Percentiles rank a stretch among this genome's conserved stretches.
phyloP scores from a whole-genome alignment of 2,329 filamentous ascomycete genomes.

The Trichoderma citrinoviride region DNA sequence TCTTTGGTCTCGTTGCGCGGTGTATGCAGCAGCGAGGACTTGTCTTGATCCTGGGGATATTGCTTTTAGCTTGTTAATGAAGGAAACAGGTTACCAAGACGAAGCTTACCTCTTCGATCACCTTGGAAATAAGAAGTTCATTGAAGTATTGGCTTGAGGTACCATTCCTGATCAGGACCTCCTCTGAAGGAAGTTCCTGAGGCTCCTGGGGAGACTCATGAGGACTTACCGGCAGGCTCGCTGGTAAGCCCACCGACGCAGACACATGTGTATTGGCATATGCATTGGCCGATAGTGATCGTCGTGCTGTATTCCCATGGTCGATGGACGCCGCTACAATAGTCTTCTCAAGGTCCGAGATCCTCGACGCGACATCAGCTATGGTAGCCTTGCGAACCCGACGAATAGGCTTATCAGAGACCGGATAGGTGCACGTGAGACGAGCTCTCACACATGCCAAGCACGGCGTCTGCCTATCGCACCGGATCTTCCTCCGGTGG shows the following conservation, averaged over 20 bases:
- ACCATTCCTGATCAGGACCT: constrained; percentile 35
- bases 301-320: constrained; percentile 16
- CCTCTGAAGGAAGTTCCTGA: constrained; percentile 23
- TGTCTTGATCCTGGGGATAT: constrained; percentile 20
- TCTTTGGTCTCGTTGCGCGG: constrained; percentile 14
- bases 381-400: constrained; percentile 33
- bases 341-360: constrained; percentile 36
- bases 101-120: constrained; percentile 34
- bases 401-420: constrained; percentile 27
- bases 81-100: too few species aligned
- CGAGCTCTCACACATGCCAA: constrained; percentile 60
- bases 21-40: constrained; percentile 19
- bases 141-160: constrained; percentile 39
- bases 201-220: constrained; percentile 6
- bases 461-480: constrained; percentile 69
- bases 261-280: background rate
- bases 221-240: constrained; percentile 14
- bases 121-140: constrained; percentile 36
- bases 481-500: constrained; percentile 62
- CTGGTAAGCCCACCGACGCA: background rate
- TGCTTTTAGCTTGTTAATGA: background rate
- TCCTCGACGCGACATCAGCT: constrained; percentile 37
- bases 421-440: constrained; percentile 34
- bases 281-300: background rate
- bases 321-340: constrained; percentile 24